Conservation (phyloP, 192 early-diverging fungal species). For the Linderina pennispora region DNA sequence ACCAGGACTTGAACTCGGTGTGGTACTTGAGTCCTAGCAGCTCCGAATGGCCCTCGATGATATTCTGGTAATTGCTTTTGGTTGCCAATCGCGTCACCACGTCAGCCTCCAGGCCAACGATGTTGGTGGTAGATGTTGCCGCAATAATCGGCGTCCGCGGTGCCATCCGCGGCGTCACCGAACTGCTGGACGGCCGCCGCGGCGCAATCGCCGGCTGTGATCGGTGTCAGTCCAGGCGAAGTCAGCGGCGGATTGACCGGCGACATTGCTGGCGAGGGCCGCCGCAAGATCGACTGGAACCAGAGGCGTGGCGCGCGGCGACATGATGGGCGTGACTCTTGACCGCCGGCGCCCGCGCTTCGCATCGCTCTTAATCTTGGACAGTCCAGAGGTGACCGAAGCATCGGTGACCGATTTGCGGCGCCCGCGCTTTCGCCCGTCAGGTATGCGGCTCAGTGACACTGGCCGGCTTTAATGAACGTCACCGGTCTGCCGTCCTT, state of each 20-base stretch:
- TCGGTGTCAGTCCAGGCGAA: too few relatives aligned
- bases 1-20: conserved; percentile 66
- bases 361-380: background rate
- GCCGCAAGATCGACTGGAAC: conserved; percentile 25
- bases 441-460: background rate
- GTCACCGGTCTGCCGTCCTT: too few relatives aligned
- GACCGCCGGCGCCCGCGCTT: conserved; percentile 11
- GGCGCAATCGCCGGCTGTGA: too few relatives aligned
- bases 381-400: background rate
- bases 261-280: conserved; percentile 5
- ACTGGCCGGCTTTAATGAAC: background rate
- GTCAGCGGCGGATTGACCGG: conserved; percentile 7
- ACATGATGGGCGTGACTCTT: conserved; percentile 13
- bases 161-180: conserved; percentile 8
- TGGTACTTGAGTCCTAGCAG: conserved; percentile 70
- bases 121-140: conserved; percentile 36
- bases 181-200: too few relatives aligned
- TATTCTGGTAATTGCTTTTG: conserved; percentile 82
- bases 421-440: background rate
- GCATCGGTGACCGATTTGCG: conserved; percentile 10
- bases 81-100: conserved; percentile 51
- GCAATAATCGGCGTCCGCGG: conserved; percentile 4
- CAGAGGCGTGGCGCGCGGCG: conserved; percentile 33
- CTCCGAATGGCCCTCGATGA: conserved; percentile 82
- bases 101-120: conserved; percentile 31